Conservation (phyloP, 2,329 filamentous ascomycete genomes). For the Arthrobotrys sinensis region DNA sequence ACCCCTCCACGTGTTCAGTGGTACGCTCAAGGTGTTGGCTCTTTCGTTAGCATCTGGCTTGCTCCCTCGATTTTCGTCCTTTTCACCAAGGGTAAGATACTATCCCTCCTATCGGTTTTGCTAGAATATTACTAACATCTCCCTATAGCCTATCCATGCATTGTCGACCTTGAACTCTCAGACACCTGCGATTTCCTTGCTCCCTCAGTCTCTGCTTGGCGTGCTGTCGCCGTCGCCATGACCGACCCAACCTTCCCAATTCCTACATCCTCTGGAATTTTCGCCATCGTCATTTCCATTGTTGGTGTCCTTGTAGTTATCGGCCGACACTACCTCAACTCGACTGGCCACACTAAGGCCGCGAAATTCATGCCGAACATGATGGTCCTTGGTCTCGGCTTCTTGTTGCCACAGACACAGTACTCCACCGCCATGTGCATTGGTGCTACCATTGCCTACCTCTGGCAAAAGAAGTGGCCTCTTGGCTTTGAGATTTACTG, state of each 20-base stretch:
- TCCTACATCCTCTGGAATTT: constrained; percentile 73
- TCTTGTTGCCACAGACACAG: constrained; percentile 73
- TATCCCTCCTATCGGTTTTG: neutral
- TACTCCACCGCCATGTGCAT: constrained; percentile 75
- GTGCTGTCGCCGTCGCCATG: constrained; percentile 76
- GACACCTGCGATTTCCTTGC: constrained; percentile 74
- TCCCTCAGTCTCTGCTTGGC: constrained; percentile 78
- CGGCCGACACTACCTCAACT: constrained; percentile 72
- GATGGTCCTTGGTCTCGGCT: constrained; percentile 75
- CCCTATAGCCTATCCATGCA: constrained; percentile 76
- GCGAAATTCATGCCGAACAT: constrained; percentile 76
- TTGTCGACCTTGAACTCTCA: constrained; percentile 70
- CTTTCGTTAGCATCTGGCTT: constrained; percentile 77
- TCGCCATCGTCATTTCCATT: constrained; percentile 73
- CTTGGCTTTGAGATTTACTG: constrained; percentile 74
- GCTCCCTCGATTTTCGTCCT: constrained; percentile 78
- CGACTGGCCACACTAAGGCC: constrained; percentile 70
- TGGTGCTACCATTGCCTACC: constrained; percentile 71
- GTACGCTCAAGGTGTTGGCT: constrained; percentile 76
- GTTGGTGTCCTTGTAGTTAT: constrained; percentile 72
- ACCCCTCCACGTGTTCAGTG: constrained; percentile 78
- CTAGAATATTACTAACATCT: constrained; percentile 50
- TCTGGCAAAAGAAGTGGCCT: constrained; percentile 73
- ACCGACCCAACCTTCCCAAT: constrained; percentile 74
- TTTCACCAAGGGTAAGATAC: constrained; percentile 71